Base-by-base conservation (phyloP, 2,329 filamentous ascomycete species). In the Atkinsonella hypoxylon region DNA sequence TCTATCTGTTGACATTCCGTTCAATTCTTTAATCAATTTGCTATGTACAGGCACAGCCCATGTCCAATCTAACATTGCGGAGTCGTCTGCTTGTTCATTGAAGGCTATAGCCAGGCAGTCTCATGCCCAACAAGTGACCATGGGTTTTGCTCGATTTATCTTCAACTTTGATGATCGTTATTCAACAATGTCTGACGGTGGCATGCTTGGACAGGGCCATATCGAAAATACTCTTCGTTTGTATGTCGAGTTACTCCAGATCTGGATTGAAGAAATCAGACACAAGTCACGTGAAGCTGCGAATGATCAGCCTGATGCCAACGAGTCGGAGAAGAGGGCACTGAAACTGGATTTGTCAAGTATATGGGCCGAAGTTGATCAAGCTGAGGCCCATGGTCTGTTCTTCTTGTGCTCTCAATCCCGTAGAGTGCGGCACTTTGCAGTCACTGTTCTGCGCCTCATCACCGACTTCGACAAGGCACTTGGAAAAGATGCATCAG, bases 351-450 rank as follows among this genome's bases (percentile, higher is more conserved):
- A 96, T 66, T 70, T 95, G 32, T 94, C 90, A 0, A 87, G 85
- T 51, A 84, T 95, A 3, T 88, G 90, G 75, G 89, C 89, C 1
- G 87, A 97, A 62, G 91, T 98, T 26, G 93, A 98, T 58, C 90
- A 96, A 65, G 87, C 96, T 15, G 93, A 98, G 65, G 94, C 91
- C 0, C 93, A 97, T 63, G 94, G 93, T 0, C 70, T 98, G 2
- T 98, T 98, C 72, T 98, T 98, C 64, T 72, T 98, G 7, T 98
- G 93, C 65, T 98, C 93, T 0, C 93, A 97, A 59, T 96, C 93
- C 6, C 80, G 89, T 49, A 81, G 87, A 49, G 93, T 98, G 26
- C 82, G 93, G 48, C 78, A 87, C 52, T 95, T 93, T 64, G 90
- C 93, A 2, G 88, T 98, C 48, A 95, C 87, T 1, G 91, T 98